Conservation (phyloP, 2,329 filamentous ascomycete species). For the Cadophora malorum region DNA sequence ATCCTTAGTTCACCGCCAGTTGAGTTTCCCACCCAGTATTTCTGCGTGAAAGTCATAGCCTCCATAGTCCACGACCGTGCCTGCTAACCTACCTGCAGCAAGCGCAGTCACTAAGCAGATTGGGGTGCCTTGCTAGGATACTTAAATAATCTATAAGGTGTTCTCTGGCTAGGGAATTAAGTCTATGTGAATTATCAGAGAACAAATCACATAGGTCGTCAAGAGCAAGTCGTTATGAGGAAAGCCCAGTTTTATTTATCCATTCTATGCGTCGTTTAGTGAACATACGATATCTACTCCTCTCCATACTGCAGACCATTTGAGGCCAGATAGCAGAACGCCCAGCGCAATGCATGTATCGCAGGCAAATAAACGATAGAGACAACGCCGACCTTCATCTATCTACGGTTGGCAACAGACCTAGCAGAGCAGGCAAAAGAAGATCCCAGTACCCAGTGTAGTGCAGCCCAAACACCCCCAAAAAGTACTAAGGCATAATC, state of each 20-base stretch:
- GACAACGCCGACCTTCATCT: not conserved
- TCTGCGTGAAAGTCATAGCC: not conserved
- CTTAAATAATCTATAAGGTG: slow-evolving; percentile 47
- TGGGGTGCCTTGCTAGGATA: no score
- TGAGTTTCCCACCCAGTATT: not conserved
- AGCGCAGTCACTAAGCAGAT: slow-evolving; percentile 3
- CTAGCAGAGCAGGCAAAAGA: not conserved
- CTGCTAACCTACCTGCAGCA: slow-evolving; percentile 1
- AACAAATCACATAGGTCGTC: slow-evolving; percentile 46
- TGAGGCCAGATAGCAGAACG: not conserved
- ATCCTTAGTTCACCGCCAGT: not conserved
- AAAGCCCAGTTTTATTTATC: not conserved
- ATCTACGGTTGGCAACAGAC: not conserved
- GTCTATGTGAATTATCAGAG: slow-evolving; percentile 29
- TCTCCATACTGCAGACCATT: slow-evolving; percentile 1
- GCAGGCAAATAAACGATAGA: not conserved
- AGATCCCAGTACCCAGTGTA: slow-evolving; percentile 1
- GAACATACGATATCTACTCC: not conserved
- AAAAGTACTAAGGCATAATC: not conserved
- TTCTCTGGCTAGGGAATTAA: slow-evolving; percentile 64
- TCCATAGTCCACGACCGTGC: not conserved
- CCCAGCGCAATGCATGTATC: slow-evolving; percentile 1
- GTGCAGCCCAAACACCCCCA: not conserved
- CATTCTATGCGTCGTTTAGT: not conserved
- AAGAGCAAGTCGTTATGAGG: slow-evolving; percentile 50